Conservation (phyloP, 176 grass and related monocot species). For the Raddia distichophylla region DNA sequence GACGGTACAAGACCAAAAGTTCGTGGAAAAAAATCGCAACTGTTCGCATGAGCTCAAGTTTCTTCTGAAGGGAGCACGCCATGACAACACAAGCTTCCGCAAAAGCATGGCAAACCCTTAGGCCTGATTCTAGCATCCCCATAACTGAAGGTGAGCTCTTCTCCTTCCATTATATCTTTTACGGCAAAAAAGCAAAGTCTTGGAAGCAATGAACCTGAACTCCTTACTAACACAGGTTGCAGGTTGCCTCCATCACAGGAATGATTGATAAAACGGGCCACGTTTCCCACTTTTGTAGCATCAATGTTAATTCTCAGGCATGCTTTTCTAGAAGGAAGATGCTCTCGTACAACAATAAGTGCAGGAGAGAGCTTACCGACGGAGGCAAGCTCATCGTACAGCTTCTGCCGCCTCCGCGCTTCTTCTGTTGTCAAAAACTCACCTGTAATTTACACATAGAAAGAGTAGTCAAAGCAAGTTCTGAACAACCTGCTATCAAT, state of each 20-base stretch:
- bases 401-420: constrained; percentile 55
- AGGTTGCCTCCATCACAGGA: constrained; percentile 96
- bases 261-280: constrained; percentile 88
- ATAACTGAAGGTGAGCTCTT: constrained; percentile 84
- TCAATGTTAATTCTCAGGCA: constrained; percentile 88
- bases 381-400: constrained; percentile 75
- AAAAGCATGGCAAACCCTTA: constrained; percentile 65
- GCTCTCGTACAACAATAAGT: constrained; percentile 77
- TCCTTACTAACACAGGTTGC: constrained; percentile 68
- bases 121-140: constrained; percentile 50
- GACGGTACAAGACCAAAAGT: neutral
- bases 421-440: constrained; percentile 83
- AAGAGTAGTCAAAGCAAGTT: neutral
- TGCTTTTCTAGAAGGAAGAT: constrained; percentile 83
- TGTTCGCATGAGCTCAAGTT: constrained; percentile 41
- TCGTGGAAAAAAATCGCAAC: neutral
- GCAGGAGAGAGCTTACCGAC: constrained; percentile 62
- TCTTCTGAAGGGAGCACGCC: constrained; percentile 84
- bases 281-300: constrained; percentile 77
- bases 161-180: constrained; percentile 57
- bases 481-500: neutral
- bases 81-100: constrained; percentile 58
- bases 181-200: constrained; percentile 83
- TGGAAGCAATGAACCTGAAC: constrained; percentile 67
- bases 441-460: constrained; percentile 41